These are phyloP conservation scores for Microascus cirrosus DNA, from an alignment of 2,329 filamentous ascomycete genomes.

Conservation along the genomic window DNA sequence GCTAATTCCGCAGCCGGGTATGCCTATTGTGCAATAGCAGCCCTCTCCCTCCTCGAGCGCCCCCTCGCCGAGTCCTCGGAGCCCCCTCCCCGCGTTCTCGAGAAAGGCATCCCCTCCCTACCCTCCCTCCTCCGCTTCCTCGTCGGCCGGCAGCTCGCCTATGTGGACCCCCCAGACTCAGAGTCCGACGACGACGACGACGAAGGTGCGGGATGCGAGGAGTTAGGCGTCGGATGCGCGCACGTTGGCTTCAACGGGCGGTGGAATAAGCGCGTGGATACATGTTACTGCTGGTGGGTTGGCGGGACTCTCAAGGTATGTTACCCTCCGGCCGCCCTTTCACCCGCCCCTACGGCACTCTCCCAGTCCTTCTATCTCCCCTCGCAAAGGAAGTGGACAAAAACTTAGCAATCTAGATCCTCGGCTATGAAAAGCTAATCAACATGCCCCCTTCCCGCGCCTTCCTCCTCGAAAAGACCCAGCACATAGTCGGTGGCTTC, in stretches of 20 bases:
- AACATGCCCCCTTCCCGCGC: slow-evolving; percentile 50
- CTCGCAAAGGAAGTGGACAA: background rate
- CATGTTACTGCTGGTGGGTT: slow-evolving; percentile 94
- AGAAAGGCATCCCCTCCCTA: slow-evolving; percentile 20
- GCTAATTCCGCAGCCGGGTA: slow-evolving; percentile 56
- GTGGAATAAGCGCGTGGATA: slow-evolving; percentile 84
- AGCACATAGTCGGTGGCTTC: slow-evolving; percentile 77
- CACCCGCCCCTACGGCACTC: slow-evolving; percentile 14
- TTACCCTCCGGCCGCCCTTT: slow-evolving; percentile 23
- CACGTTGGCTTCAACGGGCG: slow-evolving; percentile 80
- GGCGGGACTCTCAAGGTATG: slow-evolving; percentile 46
- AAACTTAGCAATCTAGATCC: slow-evolving; percentile 31
- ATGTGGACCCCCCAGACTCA: slow-evolving; percentile 35
- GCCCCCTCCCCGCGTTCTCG: slow-evolving; percentile 8
- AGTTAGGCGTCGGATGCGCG: slow-evolving; percentile 18
- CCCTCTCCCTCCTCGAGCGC: slow-evolving; percentile 63
- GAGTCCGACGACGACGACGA: slow-evolving; percentile 31
- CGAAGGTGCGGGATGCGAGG: slow-evolving; percentile 16
- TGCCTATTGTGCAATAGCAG: slow-evolving; percentile 76
- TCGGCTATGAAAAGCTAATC: slow-evolving; percentile 47
- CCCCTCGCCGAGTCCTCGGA: slow-evolving; percentile 25
- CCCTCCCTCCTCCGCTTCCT: slow-evolving; percentile 40
- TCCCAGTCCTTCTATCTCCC: background rate
- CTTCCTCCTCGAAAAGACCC: slow-evolving; percentile 76
- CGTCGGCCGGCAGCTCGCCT: slow-evolving; percentile 52